Conservation (phyloP, 345 rosid genomes). For the Citrus mangshanensis region DNA sequence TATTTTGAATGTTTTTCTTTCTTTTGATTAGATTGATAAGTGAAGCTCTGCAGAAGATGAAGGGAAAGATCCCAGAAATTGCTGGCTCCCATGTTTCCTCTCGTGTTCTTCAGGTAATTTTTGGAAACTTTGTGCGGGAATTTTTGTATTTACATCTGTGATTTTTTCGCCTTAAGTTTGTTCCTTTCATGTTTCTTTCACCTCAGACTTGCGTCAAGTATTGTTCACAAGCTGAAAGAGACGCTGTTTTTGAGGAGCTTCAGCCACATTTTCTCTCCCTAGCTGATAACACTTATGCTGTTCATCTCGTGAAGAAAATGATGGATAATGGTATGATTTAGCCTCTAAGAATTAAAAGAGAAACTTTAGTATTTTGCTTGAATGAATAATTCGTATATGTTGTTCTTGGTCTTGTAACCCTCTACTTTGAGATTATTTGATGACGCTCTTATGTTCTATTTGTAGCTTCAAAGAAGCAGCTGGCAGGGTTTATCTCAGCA, state of each 20-base stretch:
- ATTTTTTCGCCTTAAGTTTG: neutral
- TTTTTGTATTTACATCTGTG: neutral
- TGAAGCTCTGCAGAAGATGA: constrained; percentile 79
- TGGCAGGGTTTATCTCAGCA: constrained; percentile 59
- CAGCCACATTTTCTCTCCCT: constrained; percentile 73
- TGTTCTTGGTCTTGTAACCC: neutral
- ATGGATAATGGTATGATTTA: constrained; percentile 63
- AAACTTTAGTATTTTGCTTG: neutral
- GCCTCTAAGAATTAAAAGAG: constrained; percentile 1
- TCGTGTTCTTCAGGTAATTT: constrained; percentile 83
- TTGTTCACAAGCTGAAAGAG: constrained; percentile 75
- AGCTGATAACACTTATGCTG: constrained; percentile 60
- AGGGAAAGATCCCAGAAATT: constrained; percentile 87
- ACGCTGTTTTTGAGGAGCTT: constrained; percentile 67
- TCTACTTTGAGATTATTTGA: neutral
- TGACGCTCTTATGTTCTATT: neutral
- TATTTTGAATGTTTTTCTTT: neutral
- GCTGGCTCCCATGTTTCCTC: constrained; percentile 85
- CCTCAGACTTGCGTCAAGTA: constrained; percentile 74
- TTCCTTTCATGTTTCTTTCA: constrained; percentile 14
- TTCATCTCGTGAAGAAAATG: constrained; percentile 81
- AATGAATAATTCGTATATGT: neutral
- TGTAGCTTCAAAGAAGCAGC: constrained; percentile 83
- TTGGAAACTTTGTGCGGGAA: neutral
- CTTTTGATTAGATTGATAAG: constrained; percentile 48